These are phyloP conservation scores for Talaromyces marneffei DNA, from an alignment of 2,329 filamentous ascomycete species.

Conservation along the genomic window DNA sequence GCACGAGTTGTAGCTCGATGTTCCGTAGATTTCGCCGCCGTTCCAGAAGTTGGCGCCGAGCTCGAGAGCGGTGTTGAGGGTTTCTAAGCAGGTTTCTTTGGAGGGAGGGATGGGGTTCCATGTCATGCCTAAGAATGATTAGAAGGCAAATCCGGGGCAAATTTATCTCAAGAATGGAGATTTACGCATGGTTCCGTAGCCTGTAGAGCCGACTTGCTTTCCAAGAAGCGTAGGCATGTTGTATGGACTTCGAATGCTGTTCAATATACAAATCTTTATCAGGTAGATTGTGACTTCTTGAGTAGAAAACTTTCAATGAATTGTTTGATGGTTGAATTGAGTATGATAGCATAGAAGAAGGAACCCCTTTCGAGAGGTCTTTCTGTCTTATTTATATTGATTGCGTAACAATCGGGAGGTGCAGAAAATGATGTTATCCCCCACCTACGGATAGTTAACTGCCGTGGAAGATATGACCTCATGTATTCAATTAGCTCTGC, in stretches of 20 bases:
- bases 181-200: conserved; percentile 19
- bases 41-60: conserved; percentile 53
- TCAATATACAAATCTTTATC: not conserved
- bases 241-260: not conserved
- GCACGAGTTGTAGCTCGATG: conserved; percentile 52
- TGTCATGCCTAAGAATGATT: conserved; percentile 19
- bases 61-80: conserved; percentile 48
- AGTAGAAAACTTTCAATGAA: not conserved
- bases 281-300: not conserved
- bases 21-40: conserved; percentile 61
- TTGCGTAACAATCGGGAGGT: no score
- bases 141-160: not conserved
- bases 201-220: conserved; percentile 17
- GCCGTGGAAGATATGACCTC: no score
- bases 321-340: not conserved
- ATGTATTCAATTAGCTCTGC: not conserved
- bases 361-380: not conserved
- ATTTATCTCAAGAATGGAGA: not conserved
- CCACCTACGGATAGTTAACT: not conserved
- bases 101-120: conserved; percentile 15
- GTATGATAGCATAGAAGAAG: not conserved
- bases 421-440: not conserved
- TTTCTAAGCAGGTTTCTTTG: conserved; percentile 16
- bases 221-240: conserved; percentile 17
- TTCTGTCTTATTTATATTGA: not conserved